Conservation (phyloP, 768 basidiomycete genomes). For the Pisolithus microcarpus region DNA sequence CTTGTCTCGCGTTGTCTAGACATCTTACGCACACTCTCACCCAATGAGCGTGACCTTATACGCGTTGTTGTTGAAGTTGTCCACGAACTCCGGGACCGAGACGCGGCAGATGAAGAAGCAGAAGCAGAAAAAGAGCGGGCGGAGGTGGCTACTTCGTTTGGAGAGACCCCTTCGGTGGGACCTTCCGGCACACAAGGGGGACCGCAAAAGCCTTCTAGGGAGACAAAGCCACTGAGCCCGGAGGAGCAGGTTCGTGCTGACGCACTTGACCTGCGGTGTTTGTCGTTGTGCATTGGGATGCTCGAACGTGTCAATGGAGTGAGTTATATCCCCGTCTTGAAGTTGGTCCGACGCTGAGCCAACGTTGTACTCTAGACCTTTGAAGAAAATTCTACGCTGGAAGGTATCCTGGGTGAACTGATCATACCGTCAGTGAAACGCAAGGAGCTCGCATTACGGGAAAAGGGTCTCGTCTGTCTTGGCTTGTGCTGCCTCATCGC, state of each 20-base stretch:
- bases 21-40: conserved; percentile 64
- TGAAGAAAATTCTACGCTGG: conserved; percentile 63
- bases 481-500: conserved; percentile 77
- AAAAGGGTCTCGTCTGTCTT: conserved; percentile 61
- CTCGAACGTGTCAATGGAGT: conserved; percentile 83
- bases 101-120: conserved; percentile 35
- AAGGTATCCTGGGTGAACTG: conserved; percentile 67
- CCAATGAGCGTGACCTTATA: conserved; percentile 78
- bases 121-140: conserved; percentile 26
- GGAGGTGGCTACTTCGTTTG: conserved; percentile 23
- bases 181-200: conserved; percentile 9
- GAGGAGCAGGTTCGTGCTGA: conserved; percentile 56
- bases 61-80: conserved; percentile 85
- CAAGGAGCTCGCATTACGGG: conserved; percentile 65
- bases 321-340: conserved; percentile 19
- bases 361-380: conserved; percentile 32
- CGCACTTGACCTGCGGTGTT: conserved; percentile 63
- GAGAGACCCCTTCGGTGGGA: conserved; percentile 22
- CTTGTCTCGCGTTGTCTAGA: conserved; percentile 76
- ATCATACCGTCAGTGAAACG: conserved; percentile 87
- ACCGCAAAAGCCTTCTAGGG: conserved; percentile 22
- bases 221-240: conserved; percentile 39
- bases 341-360: neutral
- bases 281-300: conserved; percentile 74
- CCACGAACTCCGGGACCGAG: conserved; percentile 57